A percentile compares a stretch with the other conserved stretches of the same genome.
These are phyloP conservation scores for Acrasis kona DNA, from an alignment of 78 protist genomes.

Conservation along the genomic window DNA sequence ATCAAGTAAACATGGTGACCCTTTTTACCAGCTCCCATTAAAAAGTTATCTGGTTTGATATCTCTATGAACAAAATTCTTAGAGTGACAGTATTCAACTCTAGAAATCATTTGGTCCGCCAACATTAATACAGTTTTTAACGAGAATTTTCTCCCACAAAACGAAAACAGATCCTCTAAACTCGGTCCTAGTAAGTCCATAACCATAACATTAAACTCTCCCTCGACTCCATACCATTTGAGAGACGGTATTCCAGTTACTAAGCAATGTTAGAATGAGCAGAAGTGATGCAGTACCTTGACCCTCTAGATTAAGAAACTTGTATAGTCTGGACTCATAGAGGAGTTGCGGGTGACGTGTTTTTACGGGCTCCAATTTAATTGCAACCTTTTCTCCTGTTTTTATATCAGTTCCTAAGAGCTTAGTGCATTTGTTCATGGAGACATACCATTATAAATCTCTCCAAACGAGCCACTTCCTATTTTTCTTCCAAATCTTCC, in stretches of 20 bases:
- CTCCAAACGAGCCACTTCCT: constrained; percentile 84
- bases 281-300: no score
- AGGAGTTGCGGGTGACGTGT: constrained; percentile 91
- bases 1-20: constrained; percentile 49
- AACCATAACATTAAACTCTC: constrained; percentile 84
- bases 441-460: constrained; percentile 54
- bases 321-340: constrained; percentile 90
- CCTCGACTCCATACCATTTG: constrained; percentile 93
- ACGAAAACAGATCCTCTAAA: constrained; percentile 44
- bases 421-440: background rate
- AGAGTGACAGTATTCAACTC: constrained; percentile 40
- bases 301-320: constrained; percentile 36
- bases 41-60: constrained; percentile 55
- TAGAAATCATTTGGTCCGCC: constrained; percentile 25
- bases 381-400: constrained; percentile 75
- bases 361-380: constrained; percentile 68
- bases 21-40: constrained; percentile 42
- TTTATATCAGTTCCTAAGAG: constrained; percentile 31
- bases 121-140: constrained; percentile 29
- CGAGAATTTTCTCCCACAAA: constrained; percentile 13
- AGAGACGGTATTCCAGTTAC: constrained; percentile 78
- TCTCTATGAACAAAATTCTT: constrained; percentile 42
- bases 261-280: no score
- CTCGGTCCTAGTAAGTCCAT: constrained; percentile 52
- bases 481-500: constrained; percentile 45